Evolutionary conservation across 768 basidiomycete species (phyloP), one percentile per base, ranked within the genome.

Genomic region (Hericium coralloides): DNA sequence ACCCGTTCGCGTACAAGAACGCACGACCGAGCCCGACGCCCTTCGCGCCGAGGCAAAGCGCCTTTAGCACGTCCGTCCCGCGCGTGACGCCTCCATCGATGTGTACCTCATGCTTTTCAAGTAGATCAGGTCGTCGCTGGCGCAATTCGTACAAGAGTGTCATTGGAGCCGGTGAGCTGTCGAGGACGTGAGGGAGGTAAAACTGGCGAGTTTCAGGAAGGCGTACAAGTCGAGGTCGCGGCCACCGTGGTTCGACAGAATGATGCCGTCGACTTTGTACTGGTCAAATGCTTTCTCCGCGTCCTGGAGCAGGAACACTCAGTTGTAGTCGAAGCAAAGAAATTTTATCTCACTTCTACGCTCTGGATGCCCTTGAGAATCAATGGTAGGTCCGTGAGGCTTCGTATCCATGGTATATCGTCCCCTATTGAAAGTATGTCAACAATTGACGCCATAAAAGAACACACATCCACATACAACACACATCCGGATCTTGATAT

Each of bases 221-320:
- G 63, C 74, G 63, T 53, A 75, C 74, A 70, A 76, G 59, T 79
- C 75, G 8, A 75, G 67, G 48, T 71, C 69, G 48, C 79, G 68
- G 10, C 75, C 79, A 20, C 80, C 79, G 56, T 81, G 79, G 63
- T 81, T 81, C 4, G 70, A 73, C 5, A 81, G 67, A 20, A 78
- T 72, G 58, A 81, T 76, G 5, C 73, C 79, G 20, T 76, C 68
- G 1, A 74, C 73, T 7, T 76, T 74, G 57, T 75, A 55, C 52
- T 52, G 50, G 41, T 78, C 70, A 49, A 72, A 70, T 7, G 77
- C 77, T 55, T 73, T 70, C 49, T 73, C 72, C 12, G 76, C 78
- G 59, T 80, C 79, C 67, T 78, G 31, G 2, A 22, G 23, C 26
- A 36, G 18, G 36, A 25, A 25, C 36, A 36, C 17, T 23, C 12